A percentile compares a stretch with the other conserved stretches of the same genome.
These are phyloP conservation scores for Coffea canephora DNA, from an alignment of 257 asterid genomes.

Conservation along the genomic window DNA sequence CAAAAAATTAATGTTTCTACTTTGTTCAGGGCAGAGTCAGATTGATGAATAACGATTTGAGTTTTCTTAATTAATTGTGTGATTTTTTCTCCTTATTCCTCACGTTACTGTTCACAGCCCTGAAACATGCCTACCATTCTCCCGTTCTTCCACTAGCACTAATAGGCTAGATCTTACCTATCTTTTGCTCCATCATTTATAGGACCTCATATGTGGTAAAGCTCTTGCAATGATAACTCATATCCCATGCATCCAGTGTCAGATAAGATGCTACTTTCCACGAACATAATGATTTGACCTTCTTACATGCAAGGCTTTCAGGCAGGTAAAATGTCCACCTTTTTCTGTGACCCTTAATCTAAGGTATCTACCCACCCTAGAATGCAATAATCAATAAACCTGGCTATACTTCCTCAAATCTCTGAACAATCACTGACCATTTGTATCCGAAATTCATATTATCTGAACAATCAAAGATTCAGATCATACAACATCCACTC, in stretches of 20 bases:
- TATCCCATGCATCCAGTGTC: not conserved
- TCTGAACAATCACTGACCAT: not conserved
- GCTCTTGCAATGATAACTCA: not conserved
- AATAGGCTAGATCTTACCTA: too few species aligned
- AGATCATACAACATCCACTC: not conserved
- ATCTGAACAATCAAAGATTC: not conserved
- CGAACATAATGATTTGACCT: not conserved
- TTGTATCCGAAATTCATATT: not conserved
- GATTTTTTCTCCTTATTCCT: too few species aligned
- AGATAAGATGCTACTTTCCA: not conserved
- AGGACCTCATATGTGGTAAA: not conserved
- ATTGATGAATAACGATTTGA: too few species aligned
- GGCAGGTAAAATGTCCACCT: not conserved
- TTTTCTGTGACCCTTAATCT: not conserved
- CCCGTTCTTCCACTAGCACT: too few species aligned
- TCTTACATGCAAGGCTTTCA: not conserved
- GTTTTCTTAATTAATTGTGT: too few species aligned
- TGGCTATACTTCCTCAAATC: not conserved
- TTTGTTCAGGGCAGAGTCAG: too few species aligned
- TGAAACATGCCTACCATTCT: too few species aligned
- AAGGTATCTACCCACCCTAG: not conserved
- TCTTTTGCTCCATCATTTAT: not conserved
- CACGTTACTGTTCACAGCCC: too few species aligned
- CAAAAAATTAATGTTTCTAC: too few species aligned
- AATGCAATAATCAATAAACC: not conserved